A percentile compares a stretch with the other conserved stretches of the same genome.
Conservation (phyloP, 2,329 filamentous ascomycete species). For the Waltergamsia citrina region DNA sequence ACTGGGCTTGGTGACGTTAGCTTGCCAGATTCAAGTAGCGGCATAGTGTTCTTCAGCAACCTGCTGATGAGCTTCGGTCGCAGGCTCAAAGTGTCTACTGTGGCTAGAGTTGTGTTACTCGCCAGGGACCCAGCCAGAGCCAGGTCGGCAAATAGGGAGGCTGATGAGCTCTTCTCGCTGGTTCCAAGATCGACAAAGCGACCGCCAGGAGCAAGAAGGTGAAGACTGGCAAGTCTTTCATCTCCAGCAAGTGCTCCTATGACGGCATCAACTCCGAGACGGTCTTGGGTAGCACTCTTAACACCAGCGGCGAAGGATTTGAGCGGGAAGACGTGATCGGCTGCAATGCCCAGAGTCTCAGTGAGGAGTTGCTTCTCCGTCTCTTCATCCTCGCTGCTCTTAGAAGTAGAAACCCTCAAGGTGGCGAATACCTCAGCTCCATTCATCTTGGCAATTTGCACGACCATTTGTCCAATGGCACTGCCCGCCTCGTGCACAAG, state of each 20-base stretch:
- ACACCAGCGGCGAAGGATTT: neutral
- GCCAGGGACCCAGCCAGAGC: neutral
- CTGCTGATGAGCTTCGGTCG: neutral
- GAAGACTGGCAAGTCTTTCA: neutral
- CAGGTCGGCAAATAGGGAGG: neutral
- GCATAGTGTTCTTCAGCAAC: conserved; percentile 1
- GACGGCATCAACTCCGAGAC: conserved; percentile 1
- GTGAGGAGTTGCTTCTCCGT: neutral
- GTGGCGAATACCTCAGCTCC: conserved; percentile 15
- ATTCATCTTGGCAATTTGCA: conserved; percentile 11
- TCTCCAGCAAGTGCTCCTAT: neutral
- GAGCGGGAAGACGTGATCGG: neutral
- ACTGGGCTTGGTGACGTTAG: neutral
- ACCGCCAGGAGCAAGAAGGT: neutral
- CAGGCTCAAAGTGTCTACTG: conserved; percentile 1
- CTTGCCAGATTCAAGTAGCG: neutral
- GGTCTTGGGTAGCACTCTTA: neutral
- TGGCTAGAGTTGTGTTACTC: neutral
- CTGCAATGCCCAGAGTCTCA: neutral
- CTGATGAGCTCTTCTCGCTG: neutral
- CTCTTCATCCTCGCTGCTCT: neutral
- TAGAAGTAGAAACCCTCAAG: neutral
- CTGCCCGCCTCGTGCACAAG: conserved; percentile 24
- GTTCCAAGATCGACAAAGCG: conserved; percentile 1
- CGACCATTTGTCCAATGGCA: conserved; percentile 1